Evolutionary conservation across 768 basidiomycete species (phyloP), one percentile per base, ranked within the genome.

Genomic region (Pluteus cervinus): DNA sequence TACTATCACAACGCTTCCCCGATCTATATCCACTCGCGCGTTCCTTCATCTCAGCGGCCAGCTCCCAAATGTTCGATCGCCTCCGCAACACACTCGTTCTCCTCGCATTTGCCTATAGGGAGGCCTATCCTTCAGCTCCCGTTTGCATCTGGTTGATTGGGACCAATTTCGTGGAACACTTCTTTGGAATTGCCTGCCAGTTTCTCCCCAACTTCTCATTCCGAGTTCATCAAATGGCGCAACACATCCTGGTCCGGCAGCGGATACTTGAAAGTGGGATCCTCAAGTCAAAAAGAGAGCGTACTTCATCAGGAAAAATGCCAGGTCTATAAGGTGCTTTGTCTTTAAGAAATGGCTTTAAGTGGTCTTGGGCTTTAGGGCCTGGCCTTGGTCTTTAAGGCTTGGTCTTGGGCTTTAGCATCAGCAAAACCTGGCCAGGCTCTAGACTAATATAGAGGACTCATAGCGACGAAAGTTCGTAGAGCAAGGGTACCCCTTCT

Each of bases 161-260:
- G 1, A 55, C 56, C 0, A 47, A 50, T 7, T 52, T 54, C 16
- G 47, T 57, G 4, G 54, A 57, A 36, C 54, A 55, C 25, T 55
- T 57, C 47, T 57, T 55, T 33, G 53, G 55, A 0, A 42, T 56
- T 3, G 51, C 53, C 0, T 42, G 49, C 2, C 43, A 47, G 33
- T 37, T 58, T 28, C 38, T 58, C 4, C 53, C 56, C 2, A 50
- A 58, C 28, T 58, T 58, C 36, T 50, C 53, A 2, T 58, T 48
- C 45, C 0, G 54, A 58, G 37, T 44, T 58, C 29, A 15, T 56
- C 1, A 50, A 50, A 43, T 57, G 2, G 43, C 52, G 9, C 44
- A 52, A 29, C 56, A 57, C 38, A 42, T 55, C 4, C 45, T 49
- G 51, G 42, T 54, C 1, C 36, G 53, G 2, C 56, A 58, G 31